phyloP scores from a whole-genome alignment of 352 stramenopile species.

The Phytophthora colocasiae region DNA sequence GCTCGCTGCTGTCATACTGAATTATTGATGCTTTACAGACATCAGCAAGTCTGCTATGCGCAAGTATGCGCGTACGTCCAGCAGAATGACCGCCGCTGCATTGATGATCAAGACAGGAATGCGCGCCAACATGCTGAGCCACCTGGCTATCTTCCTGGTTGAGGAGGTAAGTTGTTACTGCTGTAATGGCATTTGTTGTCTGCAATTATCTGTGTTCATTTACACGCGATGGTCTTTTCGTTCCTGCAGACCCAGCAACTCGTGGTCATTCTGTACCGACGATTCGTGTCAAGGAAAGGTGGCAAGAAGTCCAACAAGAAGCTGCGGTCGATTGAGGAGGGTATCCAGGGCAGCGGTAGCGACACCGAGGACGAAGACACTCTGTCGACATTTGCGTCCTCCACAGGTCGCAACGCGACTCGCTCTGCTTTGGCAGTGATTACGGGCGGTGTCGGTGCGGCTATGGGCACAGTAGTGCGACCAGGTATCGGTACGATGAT shows the following conservation, averaged over 20 bases:
- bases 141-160: slow-evolving; percentile 85
- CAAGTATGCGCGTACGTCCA: slow-evolving; percentile 79
- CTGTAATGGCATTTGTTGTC: not conserved
- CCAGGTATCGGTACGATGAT: slow-evolving; percentile 83
- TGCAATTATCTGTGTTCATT: slow-evolving; percentile 5
- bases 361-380: slow-evolving; percentile 40
- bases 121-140: slow-evolving; percentile 73
- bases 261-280: slow-evolving; percentile 75
- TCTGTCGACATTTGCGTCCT: slow-evolving; percentile 49
- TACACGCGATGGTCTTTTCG: slow-evolving; percentile 1
- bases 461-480: slow-evolving; percentile 73
- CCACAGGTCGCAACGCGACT: slow-evolving; percentile 67
- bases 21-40: slow-evolving; percentile 40
- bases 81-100: slow-evolving; percentile 51
- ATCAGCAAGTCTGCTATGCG: slow-evolving; percentile 78
- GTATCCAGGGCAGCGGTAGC: slow-evolving; percentile 37
- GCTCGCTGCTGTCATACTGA: not conserved
- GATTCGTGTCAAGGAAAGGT: slow-evolving; percentile 52
- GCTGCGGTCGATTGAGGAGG: slow-evolving; percentile 44
- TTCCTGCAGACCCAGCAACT: slow-evolving; percentile 67
- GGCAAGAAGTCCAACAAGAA: slow-evolving; percentile 47
- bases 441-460: slow-evolving; percentile 70
- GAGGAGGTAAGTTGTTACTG: slow-evolving; percentile 67
- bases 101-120: slow-evolving; percentile 86
- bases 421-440: slow-evolving; percentile 73